Percentiles rank a stretch among this genome's conserved stretches.
These are phyloP conservation scores for Alternaria sp. DNA, from an alignment of 2,329 filamentous ascomycete species.

Conservation along the genomic window DNA sequence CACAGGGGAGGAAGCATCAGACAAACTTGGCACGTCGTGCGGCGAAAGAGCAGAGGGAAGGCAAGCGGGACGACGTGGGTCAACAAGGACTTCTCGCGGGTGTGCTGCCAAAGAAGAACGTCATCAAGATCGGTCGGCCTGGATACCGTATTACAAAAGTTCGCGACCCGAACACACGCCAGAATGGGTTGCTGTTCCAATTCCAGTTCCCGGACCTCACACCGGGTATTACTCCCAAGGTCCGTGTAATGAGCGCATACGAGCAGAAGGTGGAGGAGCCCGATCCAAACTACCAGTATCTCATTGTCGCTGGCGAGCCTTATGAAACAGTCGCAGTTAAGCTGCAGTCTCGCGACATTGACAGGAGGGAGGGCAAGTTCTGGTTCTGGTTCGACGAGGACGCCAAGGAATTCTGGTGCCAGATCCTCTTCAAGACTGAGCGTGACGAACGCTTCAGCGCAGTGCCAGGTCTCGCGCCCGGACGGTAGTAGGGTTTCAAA, in stretches of 20 bases:
- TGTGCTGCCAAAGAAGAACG: conserved; percentile 74
- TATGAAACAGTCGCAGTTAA: conserved; percentile 99
- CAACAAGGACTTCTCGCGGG: conserved; percentile 78
- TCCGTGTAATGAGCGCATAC: conserved; percentile 97
- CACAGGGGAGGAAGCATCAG: conserved; percentile 98
- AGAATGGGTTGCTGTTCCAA: conserved; percentile 93
- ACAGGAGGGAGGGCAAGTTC: conserved; percentile 84
- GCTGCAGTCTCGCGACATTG: conserved; percentile 90
- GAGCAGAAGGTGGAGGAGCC: conserved; percentile 93
- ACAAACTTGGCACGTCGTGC: conserved; percentile 96
- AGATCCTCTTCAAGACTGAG: conserved; percentile 98
- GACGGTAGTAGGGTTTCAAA: conserved; percentile 24
- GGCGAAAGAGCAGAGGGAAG: conserved; percentile 93
- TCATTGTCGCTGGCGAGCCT: conserved; percentile 93
- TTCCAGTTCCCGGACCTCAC: conserved; percentile 93
- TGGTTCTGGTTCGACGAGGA: conserved; percentile 97
- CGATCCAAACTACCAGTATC: conserved; percentile 92
- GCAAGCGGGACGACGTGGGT: conserved; percentile 72
- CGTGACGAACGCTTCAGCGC: conserved; percentile 85
- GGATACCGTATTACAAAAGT: conserved; percentile 99
- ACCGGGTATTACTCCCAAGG: conserved; percentile 76
- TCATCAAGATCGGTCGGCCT: conserved; percentile 93
- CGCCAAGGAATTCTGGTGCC: conserved; percentile 95
- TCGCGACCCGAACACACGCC: conserved; percentile 84
- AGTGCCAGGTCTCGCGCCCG: conserved; percentile 69